Conservation (phyloP, 2,329 filamentous ascomycete genomes). For the Dothiorella sarmentorum region DNA sequence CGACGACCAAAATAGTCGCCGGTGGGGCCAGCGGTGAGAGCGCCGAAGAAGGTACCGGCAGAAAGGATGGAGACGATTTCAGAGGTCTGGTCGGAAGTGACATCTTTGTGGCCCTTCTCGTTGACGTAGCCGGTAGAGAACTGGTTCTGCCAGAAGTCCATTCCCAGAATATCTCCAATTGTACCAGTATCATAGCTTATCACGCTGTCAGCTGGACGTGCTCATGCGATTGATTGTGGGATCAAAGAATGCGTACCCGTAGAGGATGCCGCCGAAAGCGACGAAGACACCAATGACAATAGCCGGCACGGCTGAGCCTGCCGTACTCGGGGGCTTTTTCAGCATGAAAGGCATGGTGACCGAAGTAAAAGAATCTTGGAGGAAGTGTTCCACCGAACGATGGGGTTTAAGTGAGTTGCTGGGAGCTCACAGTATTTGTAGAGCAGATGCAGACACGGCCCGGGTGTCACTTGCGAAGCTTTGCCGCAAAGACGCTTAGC, state of each 20-base stretch:
- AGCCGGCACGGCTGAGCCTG: conserved; percentile 49
- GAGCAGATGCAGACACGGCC: background rate
- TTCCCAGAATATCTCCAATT: conserved; percentile 63
- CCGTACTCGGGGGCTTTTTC: conserved; percentile 71
- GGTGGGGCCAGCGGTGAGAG: conserved; percentile 65
- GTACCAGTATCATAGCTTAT: conserved; percentile 39
- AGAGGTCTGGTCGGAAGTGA: conserved; percentile 56
- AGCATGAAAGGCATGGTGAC: conserved; percentile 37
- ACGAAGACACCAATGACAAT: conserved; percentile 44
- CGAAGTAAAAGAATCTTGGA: background rate
- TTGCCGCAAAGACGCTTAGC: background rate
- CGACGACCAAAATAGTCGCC: conserved; percentile 71
- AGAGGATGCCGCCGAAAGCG: conserved; percentile 45
- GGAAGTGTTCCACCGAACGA: background rate
- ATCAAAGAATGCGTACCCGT: conserved; percentile 28
- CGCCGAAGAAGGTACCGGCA: conserved; percentile 73
- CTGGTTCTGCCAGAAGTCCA: conserved; percentile 62
- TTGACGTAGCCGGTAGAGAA: conserved; percentile 49
- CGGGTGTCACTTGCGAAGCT: background rate
- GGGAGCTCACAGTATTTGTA: background rate
- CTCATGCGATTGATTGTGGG: background rate
- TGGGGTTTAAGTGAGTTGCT: background rate
- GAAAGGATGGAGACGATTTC: conserved; percentile 80
- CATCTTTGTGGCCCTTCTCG: conserved; percentile 37
- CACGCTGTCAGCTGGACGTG: conserved; percentile 4